Evolutionary conservation across 306 rosid species (phyloP).

Genomic region (Mimosa pudica): DNA sequence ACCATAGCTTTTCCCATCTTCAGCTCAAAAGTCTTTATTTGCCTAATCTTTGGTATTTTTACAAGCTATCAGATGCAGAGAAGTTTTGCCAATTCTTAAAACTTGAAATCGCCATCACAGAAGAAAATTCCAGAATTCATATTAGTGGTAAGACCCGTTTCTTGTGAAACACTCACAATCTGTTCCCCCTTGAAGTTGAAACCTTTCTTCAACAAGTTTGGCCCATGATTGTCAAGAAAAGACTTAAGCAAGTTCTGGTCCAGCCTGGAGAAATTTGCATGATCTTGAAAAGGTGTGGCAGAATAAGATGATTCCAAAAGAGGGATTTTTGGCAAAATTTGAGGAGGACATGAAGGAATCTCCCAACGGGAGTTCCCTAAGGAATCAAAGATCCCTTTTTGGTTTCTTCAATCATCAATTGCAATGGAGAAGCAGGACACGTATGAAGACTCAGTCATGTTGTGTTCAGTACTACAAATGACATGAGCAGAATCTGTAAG

Average conservation of each 20-base stretch:
- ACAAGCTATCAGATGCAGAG: slow-evolving; percentile 42
- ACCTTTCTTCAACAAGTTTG: slow-evolving; percentile 45
- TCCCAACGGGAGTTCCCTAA: slow-evolving; percentile 43
- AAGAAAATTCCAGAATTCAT: slow-evolving; percentile 60
- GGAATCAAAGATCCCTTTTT: slow-evolving; percentile 45
- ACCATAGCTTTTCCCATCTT: slow-evolving; percentile 4
- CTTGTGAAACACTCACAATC: slow-evolving; percentile 49
- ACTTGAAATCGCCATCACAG: slow-evolving; percentile 46
- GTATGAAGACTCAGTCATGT: slow-evolving; percentile 47
- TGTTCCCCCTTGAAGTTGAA: slow-evolving; percentile 54
- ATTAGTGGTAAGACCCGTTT: slow-evolving; percentile 45
- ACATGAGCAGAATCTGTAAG: slow-evolving; percentile 60
- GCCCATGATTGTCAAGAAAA: slow-evolving; percentile 50
- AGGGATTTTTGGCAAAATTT: slow-evolving; percentile 41
- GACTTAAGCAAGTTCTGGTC: slow-evolving; percentile 56
- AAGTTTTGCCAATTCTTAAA: slow-evolving; percentile 49
- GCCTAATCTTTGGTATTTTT: slow-evolving; percentile 50
- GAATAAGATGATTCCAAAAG: neutral
- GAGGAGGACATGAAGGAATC: slow-evolving; percentile 36
- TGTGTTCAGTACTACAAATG: slow-evolving; percentile 38
- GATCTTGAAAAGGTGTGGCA: slow-evolving; percentile 36
- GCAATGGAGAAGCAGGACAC: slow-evolving; percentile 99
- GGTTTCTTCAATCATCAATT: slow-evolving; percentile 53
- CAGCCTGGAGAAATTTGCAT: slow-evolving; percentile 35
- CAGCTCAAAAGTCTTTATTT: neutral